phyloP scores from a whole-genome alignment of 1,284 basidiomycete genomes.

The Cronartium quercuum region DNA sequence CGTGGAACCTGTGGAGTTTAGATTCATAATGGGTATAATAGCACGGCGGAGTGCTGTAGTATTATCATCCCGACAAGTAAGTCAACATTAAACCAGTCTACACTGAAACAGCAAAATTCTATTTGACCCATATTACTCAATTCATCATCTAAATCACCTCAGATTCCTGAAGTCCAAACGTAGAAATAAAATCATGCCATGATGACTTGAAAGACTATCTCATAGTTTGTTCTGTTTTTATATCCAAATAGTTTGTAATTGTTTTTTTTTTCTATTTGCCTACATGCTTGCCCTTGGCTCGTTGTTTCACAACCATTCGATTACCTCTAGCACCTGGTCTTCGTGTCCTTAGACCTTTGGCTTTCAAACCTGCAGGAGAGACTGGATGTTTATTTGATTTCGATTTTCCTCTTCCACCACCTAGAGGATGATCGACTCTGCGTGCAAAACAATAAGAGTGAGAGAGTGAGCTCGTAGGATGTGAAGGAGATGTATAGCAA shows the following conservation, averaged over 20 bases:
- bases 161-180: background rate
- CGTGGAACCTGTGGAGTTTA: too few relatives aligned
- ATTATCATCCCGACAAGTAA: background rate
- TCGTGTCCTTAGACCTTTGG: conserved; percentile 85
- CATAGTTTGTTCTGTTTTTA: background rate
- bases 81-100: background rate
- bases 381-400: conserved; percentile 91
- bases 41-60: too few relatives aligned
- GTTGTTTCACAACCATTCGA: conserved; percentile 48
- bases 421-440: conserved; percentile 77
- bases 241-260: background rate
- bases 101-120: background rate
- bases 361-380: conserved; percentile 83
- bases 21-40: too few relatives aligned
- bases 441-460: background rate
- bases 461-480: background rate
- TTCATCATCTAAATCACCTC: background rate
- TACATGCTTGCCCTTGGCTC: conserved; percentile 47
- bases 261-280: conserved; percentile 11
- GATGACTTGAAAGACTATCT: background rate
- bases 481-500: too few relatives aligned
- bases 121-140: background rate
- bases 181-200: background rate
- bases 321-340: conserved; percentile 68
- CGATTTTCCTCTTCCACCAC: conserved; percentile 94